A percentile compares a stretch with the other conserved stretches of the same genome.
Evolutionary conservation across 2,329 filamentous ascomycete species (phyloP).

Genomic region (Xylariomycetidae sp.): DNA sequence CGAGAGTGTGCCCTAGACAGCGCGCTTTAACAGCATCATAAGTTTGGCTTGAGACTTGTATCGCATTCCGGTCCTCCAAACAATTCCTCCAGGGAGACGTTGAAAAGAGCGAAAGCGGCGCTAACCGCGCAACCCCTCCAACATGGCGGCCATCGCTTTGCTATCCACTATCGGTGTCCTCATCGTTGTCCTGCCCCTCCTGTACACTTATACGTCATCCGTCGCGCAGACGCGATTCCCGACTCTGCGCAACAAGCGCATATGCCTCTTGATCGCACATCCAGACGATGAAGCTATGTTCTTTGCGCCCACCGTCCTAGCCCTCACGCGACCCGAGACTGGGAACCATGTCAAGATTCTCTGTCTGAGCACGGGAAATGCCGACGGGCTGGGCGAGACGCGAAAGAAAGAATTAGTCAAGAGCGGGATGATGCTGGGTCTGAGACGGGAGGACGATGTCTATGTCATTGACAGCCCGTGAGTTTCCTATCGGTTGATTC

Average conservation of each 20-base stretch:
- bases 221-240: slow-evolving; percentile 54
- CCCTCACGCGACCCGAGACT: slow-evolving; percentile 72
- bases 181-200: slow-evolving; percentile 36
- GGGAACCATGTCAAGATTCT: slow-evolving; percentile 93
- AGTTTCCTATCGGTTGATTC: too few relatives aligned
- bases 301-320: slow-evolving; percentile 83
- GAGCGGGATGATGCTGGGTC: slow-evolving; percentile 71
- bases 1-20: too few relatives aligned
- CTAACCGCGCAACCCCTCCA: too few relatives aligned
- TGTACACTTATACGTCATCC: slow-evolving; percentile 49
- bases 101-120: too few relatives aligned
- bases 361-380: slow-evolving; percentile 84
- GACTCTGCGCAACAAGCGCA: slow-evolving; percentile 72
- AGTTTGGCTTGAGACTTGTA: too few relatives aligned
- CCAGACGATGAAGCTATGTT: slow-evolving; percentile 99
- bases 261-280: slow-evolving; percentile 91
- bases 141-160: too few relatives aligned
- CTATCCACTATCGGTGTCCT: too few relatives aligned
- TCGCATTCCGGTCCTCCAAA: too few relatives aligned
- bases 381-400: slow-evolving; percentile 79
- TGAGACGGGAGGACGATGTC: slow-evolving; percentile 72
- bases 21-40: too few relatives aligned
- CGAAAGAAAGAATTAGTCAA: slow-evolving; percentile 79
- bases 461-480: slow-evolving; percentile 78
- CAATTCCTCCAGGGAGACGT: too few relatives aligned